Conservation (phyloP, 306 rosid species). For the Abrus pulchellus region DNA sequence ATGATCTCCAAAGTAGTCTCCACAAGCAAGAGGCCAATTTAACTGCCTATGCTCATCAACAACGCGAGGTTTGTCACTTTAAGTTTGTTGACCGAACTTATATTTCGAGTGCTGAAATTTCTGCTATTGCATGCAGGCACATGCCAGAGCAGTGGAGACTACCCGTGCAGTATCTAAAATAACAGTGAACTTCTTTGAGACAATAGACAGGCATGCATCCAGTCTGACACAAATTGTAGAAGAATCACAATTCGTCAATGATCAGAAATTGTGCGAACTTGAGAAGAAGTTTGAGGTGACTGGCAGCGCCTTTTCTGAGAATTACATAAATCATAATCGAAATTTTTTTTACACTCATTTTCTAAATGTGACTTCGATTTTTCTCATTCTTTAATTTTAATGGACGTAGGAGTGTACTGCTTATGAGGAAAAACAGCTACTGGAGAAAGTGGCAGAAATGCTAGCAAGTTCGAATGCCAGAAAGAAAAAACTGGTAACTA, state of each 20-base stretch:
- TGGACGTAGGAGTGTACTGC: conserved; percentile 89
- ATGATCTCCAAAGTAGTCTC: conserved; percentile 90
- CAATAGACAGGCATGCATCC: conserved; percentile 85
- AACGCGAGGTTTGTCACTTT: conserved; percentile 75
- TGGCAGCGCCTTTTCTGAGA: conserved; percentile 35
- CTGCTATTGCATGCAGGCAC: conserved; percentile 69
- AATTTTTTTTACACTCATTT: not conserved
- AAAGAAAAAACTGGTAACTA: conserved; percentile 86
- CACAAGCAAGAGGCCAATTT: conserved; percentile 90
- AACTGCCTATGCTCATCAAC: conserved; percentile 87
- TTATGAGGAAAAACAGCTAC: conserved; percentile 83
- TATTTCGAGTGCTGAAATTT: conserved; percentile 42
- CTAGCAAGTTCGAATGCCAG: conserved; percentile 91
- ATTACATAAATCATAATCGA: conserved; percentile 23
- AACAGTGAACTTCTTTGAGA: conserved; percentile 84
- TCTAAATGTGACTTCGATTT: conserved; percentile 12
- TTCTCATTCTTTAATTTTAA: not conserved
- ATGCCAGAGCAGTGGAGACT: conserved; percentile 90
- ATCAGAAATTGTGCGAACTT: conserved; percentile 80
- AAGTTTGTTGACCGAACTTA: conserved; percentile 24
- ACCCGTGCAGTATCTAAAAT: conserved; percentile 87
- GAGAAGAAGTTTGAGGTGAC: conserved; percentile 97
- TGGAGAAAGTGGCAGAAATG: conserved; percentile 95
- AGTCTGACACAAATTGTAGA: conserved; percentile 83
- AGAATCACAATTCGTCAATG: conserved; percentile 84